Evolutionary conservation across 2,329 filamentous ascomycete species (phyloP).

Genomic region (Aspergillus sp.): DNA sequence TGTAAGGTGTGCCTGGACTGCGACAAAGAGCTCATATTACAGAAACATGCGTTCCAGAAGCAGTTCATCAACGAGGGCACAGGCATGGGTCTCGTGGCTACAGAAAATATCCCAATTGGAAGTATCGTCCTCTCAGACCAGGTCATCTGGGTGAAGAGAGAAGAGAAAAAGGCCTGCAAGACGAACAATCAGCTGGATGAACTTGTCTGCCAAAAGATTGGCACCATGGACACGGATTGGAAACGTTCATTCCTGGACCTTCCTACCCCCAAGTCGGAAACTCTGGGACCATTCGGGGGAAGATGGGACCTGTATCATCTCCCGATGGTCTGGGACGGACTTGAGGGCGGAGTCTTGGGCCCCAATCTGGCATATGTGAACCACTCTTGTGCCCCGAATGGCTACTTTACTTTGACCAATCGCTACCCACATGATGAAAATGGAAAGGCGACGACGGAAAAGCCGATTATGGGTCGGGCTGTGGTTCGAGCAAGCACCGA

Average conservation of each 20-base stretch:
- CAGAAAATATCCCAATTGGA: constrained; percentile 4
- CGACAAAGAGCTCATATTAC: too few relatives aligned
- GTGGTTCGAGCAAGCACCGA: constrained; percentile 11
- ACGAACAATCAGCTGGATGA: background rate
- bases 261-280: background rate
- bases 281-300: background rate
- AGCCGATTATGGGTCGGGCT: constrained; percentile 1
- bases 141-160: background rate
- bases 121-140: constrained; percentile 7
- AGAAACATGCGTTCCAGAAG: too few relatives aligned
- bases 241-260: constrained; percentile 2
- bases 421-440: constrained; percentile 1
- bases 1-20: too few relatives aligned
- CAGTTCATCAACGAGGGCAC: constrained; percentile 2
- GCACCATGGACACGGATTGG: constrained; percentile 9
- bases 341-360: constrained; percentile 4
- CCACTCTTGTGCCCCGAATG: constrained; percentile 22
- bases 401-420: constrained; percentile 9
- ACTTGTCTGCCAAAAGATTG: constrained; percentile 5
- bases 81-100: constrained; percentile 9
- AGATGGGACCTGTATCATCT: constrained; percentile 9
- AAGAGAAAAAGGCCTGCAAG: background rate
- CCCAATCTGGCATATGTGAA: constrained; percentile 15
- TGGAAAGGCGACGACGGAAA: background rate
- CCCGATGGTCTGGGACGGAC: background rate